Evolutionary conservation across 257 asterid species (phyloP).

Genomic region (Cruciata laevipes): DNA sequence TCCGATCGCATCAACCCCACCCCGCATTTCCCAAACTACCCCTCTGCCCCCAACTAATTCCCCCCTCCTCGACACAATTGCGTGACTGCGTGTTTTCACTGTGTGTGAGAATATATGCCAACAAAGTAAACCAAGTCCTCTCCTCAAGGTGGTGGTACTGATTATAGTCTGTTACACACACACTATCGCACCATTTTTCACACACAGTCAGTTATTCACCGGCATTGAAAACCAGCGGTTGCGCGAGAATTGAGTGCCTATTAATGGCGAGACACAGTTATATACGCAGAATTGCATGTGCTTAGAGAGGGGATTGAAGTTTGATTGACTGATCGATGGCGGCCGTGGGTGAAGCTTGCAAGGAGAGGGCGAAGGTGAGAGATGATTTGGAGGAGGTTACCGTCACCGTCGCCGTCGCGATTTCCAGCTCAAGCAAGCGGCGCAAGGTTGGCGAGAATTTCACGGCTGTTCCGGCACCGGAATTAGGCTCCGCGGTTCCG

Average conservation of each 20-base stretch:
- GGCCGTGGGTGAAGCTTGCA: conserved; percentile 3
- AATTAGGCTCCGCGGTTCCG: conserved; percentile 27
- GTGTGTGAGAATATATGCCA: conserved; percentile 1
- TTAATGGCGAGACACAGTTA: background rate
- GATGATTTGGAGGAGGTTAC: conserved; percentile 33
- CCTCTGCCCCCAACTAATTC: conserved; percentile 10
- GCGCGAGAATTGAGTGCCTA: conserved; percentile 2
- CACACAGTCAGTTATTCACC: background rate
- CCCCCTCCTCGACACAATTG: background rate
- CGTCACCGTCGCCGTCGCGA: conserved; percentile 1
- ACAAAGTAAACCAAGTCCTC: background rate
- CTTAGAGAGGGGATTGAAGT: conserved; percentile 22
- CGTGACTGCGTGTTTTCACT: conserved; percentile 9
- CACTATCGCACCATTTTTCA: background rate
- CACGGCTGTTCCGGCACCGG: conserved; percentile 37
- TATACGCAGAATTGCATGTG: conserved; percentile 3
- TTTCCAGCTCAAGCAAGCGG: conserved; percentile 40
- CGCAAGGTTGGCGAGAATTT: conserved; percentile 37
- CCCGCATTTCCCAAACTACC: conserved; percentile 15
- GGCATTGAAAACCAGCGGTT: conserved; percentile 3
- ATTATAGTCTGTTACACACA: background rate
- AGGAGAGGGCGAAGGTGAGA: conserved; percentile 7
- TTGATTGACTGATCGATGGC: conserved; percentile 17
- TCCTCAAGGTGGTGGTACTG: background rate
- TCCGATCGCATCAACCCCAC: conserved; percentile 40